Base-by-base conservation (phyloP, 1,284 basidiomycete genomes). In the Microbotryum lychnidis-dioicae region DNA sequence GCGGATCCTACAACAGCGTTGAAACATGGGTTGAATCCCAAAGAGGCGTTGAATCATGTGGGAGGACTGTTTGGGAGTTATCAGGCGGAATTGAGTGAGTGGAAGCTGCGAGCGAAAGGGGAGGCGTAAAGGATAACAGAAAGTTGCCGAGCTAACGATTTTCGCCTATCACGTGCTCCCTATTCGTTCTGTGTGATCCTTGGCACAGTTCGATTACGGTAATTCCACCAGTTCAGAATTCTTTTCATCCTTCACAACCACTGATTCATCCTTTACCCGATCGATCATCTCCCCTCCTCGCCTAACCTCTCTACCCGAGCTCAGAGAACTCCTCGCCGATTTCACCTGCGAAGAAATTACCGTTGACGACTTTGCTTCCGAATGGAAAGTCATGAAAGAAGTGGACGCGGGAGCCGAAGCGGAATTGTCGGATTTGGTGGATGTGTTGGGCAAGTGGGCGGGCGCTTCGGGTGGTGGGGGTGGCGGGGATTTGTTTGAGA, bases 371-470 rank as follows among this genome's bases (percentile, higher is more conserved):
- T 63, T 69, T 29, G 63, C 63, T 1, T 56, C 56, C 5, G 67
- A 69, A 57, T 69, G 67, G 67, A 54, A 56, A 27, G 65, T 64
- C 49, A 69, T 69, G 65, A 69, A 67, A 52, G 63, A 67, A 54
- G 67, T 69, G 48, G 67, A 69, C 63, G 65, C 67, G 52, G 67
- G 65, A 12, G 60, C 67, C 31, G 67, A 69, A 44, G 65, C 63
- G 18, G 63, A 65, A 47, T 46, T 69, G 25, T 59, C 52, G 45
- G 57, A 69, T 47, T 53, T 69, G 49, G 63, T 66, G 8, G 67
- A 69, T 29, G 65, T 69, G 0, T 52, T 69, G 27, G 65, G 65
- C 1, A 56, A 52, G 21, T 69, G 67, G 67, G 67, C 65, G n/a
- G 57, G 54, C 1, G 54, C 52, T 4, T 31, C 37, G 9, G n/a